Evolutionary conservation across 2,329 filamentous ascomycete genomes (phyloP).

Genomic region (Sporothrix dimorphospora): DNA sequence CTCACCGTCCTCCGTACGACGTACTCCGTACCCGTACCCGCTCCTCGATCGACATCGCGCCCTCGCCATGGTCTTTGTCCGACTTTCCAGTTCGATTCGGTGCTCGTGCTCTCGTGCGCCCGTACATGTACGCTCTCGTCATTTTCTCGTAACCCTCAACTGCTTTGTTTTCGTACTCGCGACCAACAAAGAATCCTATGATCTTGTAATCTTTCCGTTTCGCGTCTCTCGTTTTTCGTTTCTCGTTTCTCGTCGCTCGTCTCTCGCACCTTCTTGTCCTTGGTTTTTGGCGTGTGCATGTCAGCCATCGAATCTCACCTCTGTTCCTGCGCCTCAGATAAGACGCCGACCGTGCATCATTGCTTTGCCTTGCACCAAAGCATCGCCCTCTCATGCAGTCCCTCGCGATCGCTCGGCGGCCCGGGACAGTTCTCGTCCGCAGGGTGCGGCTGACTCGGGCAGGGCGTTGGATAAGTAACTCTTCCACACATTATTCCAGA

Average conservation of each 20-base stretch:
- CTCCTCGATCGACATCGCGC: slow-evolving; percentile 2
- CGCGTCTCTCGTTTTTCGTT: background rate
- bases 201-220: background rate
- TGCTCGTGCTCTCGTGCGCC: background rate
- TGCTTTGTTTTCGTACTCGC: background rate
- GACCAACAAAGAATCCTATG: background rate
- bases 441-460: background rate
- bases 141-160: background rate
- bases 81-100: background rate
- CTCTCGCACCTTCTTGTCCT: background rate
- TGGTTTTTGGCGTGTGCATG: background rate
- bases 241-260: background rate
- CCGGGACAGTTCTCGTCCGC: background rate
- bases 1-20: background rate
- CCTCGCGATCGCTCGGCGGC: background rate
- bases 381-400: background rate
- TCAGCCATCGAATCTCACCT: slow-evolving; percentile 8
- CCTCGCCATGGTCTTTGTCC: background rate
- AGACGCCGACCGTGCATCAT: background rate
- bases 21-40: slow-evolving; percentile 17
- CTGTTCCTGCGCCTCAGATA: background rate
- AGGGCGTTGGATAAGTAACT: background rate
- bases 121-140: background rate
- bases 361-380: background rate
- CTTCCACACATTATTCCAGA: too few species aligned